Base-by-base conservation (phyloP, 179 eudicot genomes). In the Camellia oleifera region DNA sequence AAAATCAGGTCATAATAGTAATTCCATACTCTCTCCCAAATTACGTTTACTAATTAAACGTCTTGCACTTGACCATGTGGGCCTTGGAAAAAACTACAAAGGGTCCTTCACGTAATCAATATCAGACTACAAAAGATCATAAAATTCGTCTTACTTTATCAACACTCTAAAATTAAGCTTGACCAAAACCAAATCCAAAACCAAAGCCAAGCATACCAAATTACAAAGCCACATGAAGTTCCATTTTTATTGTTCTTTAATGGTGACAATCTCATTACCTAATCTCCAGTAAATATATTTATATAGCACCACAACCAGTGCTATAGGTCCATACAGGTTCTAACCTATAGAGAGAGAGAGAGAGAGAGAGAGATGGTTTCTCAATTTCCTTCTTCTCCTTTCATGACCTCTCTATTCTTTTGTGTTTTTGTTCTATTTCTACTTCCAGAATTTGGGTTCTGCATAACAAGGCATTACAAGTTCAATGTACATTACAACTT, bases 401-500 rank as follows among this genome's bases (percentile, higher is more conserved):
- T 62, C n/a, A 32, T 32, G 71, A 26, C 85, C 15, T 76, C 80
- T 20, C 74, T 76, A 9, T 45, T 80, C 50, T 61, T 77, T 48
- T 3, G 40, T 32, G 40, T 77, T 3, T 69, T 67, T 18, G 50
- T 77, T 60, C 44, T 81, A 10, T 50, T 62, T 2, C 66, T 73
- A 10, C 20, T 80, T 71, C 83, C 86, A 18, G 77, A 83, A 52
- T 13, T 50, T 53, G 83, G 20, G 2, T 74, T 74, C 48, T 77
- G 86, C 77, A 77, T 74, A 52, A 85, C 90, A 15, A 81, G 91
- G 79, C 88, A 84, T 60, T 86, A 88, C 81, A 84, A n/a, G 13
- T 73, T 78, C 74, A 68, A 66, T 67, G 78, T 82, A 74, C 26
- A 32, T 32, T 32, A 32, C 40, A 32, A 32, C 40, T 32, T 1